Percentiles rank a stretch among this genome's conserved stretches.
phyloP scores from a whole-genome alignment of 78 protist species.

The Guillardia theta region DNA sequence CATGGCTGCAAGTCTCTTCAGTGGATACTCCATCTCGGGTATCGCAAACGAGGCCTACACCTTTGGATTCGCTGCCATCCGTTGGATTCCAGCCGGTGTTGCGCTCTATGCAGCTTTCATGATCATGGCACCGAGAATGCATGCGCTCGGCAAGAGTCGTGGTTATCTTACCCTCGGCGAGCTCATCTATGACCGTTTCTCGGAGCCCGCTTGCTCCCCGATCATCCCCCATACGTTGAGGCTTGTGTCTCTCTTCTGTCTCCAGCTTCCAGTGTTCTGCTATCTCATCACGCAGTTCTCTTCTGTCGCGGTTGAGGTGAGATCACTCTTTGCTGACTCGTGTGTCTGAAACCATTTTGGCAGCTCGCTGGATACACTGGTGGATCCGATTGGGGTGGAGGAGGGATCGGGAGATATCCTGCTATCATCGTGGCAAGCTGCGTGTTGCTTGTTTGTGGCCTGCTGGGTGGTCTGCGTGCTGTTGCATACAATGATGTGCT shows the following conservation, averaged over 20 bases:
- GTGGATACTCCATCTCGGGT: background rate
- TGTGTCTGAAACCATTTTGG: background rate
- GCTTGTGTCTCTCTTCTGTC: background rate
- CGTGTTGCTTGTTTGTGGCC: background rate
- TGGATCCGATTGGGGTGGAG: too few relatives aligned
- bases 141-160: background rate
- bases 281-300: constrained; percentile 6
- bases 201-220: background rate
- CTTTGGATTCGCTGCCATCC: background rate
- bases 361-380: background rate
- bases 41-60: constrained; percentile 32
- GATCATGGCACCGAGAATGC: background rate
- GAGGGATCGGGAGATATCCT: background rate
- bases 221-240: background rate
- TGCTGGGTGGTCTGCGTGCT: background rate
- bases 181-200: background rate
- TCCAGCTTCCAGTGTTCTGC: constrained; percentile 24
- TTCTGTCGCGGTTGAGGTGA: background rate
- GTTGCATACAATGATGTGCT: constrained; percentile 7
- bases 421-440: background rate
- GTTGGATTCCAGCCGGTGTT: background rate
- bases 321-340: background rate
- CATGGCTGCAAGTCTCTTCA: background rate
- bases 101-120: background rate
- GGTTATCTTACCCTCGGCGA: background rate